Evolutionary conservation across 305 asterid genomes (phyloP).

Genomic region (Plantago coronopus): DNA sequence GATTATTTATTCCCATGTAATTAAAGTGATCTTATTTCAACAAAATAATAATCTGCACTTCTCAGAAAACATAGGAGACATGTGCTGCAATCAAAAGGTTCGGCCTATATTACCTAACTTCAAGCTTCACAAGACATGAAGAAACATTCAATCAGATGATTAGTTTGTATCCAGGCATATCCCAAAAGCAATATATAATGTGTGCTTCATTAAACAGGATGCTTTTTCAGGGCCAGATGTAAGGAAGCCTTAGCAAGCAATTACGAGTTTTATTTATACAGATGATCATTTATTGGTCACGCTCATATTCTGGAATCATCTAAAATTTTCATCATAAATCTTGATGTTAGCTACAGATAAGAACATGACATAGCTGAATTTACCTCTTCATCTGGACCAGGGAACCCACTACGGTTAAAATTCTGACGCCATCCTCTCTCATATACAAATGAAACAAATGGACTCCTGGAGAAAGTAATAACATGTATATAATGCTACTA

Average conservation of each 20-base stretch:
- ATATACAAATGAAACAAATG: constrained; percentile 78
- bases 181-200: background rate
- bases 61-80: background rate
- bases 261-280: background rate
- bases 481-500: background rate
- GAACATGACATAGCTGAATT: constrained; percentile 19
- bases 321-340: constrained; percentile 1
- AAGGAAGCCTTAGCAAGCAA: background rate
- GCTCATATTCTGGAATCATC: background rate
- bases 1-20: too few relatives aligned
- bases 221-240: background rate
- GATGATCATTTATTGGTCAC: background rate
- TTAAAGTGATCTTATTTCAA: too few relatives aligned
- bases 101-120: background rate
- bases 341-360: background rate
- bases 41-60: too few relatives aligned
- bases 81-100: background rate
- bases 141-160: too few relatives aligned
- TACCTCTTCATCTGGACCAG: constrained; percentile 99
- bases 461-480: constrained; percentile 64
- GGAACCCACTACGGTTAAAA: constrained; percentile 80
- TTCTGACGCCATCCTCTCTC: constrained; percentile 99
- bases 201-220: background rate
- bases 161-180: background rate
- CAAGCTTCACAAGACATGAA: background rate